Conservation (phyloP, 2,329 filamentous ascomycete species). For the Drechslerella dactyloides region DNA sequence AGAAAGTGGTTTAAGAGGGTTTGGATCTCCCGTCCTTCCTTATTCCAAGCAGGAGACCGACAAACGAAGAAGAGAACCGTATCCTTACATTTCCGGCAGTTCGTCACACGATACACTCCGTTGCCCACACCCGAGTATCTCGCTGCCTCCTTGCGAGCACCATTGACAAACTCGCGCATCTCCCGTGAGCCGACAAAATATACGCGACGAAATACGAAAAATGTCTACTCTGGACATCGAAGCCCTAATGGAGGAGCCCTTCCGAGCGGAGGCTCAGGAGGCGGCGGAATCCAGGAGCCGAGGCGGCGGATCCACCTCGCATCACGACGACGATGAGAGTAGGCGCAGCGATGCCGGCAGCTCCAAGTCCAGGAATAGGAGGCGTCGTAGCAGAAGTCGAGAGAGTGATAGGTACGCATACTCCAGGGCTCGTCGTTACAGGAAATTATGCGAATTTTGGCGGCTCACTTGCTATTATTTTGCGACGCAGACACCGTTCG, state of each 20-base stretch:
- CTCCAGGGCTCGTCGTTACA: background rate
- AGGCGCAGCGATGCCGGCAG: constrained; percentile 46
- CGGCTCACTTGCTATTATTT: constrained; percentile 11
- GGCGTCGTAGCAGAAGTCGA: constrained; percentile 40
- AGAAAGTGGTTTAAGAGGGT: constrained; percentile 31
- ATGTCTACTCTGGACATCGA: constrained; percentile 50
- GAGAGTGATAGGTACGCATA: constrained; percentile 46
- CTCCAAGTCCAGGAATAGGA: constrained; percentile 39
- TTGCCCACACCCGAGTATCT: constrained; percentile 6
- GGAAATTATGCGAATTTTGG: background rate
- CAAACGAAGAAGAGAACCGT: constrained; percentile 8
- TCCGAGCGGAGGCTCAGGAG: constrained; percentile 33
- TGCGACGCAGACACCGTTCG: constrained; percentile 26
- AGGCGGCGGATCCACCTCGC: constrained; percentile 33
- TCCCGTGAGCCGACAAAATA: constrained; percentile 6
- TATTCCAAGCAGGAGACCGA: constrained; percentile 3
- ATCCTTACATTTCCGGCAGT: constrained; percentile 49
- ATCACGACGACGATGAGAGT: constrained; percentile 43
- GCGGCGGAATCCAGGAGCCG: constrained; percentile 48
- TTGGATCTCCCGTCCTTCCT: constrained; percentile 20
- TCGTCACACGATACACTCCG: constrained; percentile 43
- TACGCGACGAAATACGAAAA: constrained; percentile 1
- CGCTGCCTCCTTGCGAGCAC: constrained; percentile 13
- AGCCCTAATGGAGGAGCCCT: constrained; percentile 47
- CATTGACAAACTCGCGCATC: background rate